Evolutionary conservation across 345 rosid genomes (phyloP).

Genomic region (Jatropha curcas): DNA sequence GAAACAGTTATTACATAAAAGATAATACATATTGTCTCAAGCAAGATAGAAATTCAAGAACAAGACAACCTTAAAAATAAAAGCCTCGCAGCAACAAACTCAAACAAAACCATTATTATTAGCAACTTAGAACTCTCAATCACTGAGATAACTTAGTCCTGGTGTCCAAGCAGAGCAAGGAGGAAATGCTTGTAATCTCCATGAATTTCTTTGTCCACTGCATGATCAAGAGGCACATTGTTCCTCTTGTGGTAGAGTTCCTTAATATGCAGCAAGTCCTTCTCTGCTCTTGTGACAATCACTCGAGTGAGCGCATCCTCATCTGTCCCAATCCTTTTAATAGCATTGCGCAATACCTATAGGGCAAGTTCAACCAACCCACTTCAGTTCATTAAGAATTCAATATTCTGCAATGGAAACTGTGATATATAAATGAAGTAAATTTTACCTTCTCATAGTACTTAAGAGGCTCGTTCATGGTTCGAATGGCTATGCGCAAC

Average conservation of each 20-base stretch:
- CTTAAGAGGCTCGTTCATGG: slow-evolving; percentile 25
- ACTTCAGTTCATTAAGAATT: not conserved
- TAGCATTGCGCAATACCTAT: slow-evolving; percentile 46
- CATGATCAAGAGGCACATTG: slow-evolving; percentile 50
- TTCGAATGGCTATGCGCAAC: slow-evolving; percentile 24
- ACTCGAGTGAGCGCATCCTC: slow-evolving; percentile 54
- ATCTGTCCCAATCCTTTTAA: slow-evolving; percentile 39
- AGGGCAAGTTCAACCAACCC: not conserved
- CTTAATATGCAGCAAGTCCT: slow-evolving; percentile 54
- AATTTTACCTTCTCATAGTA: slow-evolving; percentile 29
- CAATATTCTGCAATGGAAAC: not conserved
- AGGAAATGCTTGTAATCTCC: slow-evolving; percentile 61
- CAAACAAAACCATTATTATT: not conserved
- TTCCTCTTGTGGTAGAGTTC: slow-evolving; percentile 56
- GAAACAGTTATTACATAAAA: not conserved
- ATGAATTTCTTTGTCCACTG: slow-evolving; percentile 54
- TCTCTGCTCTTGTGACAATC: slow-evolving; percentile 58
- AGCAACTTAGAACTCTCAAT: not conserved
- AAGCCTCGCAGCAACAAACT: slow-evolving; percentile 1
- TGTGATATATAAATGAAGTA: not conserved
- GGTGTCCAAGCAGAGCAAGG: slow-evolving; percentile 53
- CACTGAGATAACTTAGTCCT: slow-evolving; percentile 17
- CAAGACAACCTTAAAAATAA: not conserved
- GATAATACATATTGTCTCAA: not conserved
- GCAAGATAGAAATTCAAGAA: not conserved